A percentile compares a stretch with the other conserved stretches of the same genome.
Evolutionary conservation across 306 rosid species (phyloP).

Genomic region (Castanea crenata): DNA sequence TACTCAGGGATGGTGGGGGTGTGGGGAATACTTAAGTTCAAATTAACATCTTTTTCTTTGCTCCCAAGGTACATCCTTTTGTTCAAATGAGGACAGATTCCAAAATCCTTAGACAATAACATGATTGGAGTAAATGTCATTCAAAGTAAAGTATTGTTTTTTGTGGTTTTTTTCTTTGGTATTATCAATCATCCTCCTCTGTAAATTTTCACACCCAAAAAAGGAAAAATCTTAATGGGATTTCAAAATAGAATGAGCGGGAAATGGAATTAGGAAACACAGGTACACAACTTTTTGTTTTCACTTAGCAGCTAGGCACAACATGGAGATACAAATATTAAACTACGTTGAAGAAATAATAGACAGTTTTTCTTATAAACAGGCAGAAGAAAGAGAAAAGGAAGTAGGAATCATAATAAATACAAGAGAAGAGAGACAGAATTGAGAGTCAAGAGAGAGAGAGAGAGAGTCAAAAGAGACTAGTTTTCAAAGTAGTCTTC

Average conservation of each 20-base stretch:
- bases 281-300: background rate
- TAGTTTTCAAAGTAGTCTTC: conserved; percentile 61
- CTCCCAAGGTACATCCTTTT: no score
- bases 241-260: background rate
- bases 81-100: no score
- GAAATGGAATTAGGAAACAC: background rate
- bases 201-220: background rate
- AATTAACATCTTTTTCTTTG: no score
- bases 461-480: background rate
- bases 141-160: no score
- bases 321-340: background rate
- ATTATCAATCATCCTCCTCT: background rate
- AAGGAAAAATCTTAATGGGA: background rate
- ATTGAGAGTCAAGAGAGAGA: background rate
- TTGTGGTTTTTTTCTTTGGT: no score
- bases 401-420: background rate
- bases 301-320: background rate
- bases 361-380: conserved; percentile 4
- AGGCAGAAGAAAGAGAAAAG: background rate
- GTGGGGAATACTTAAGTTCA: no score
- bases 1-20: no score
- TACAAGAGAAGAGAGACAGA: background rate
- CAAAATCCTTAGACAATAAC: no score
- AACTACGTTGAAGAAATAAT: background rate
- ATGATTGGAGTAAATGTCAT: no score